Percentiles rank a stretch among this genome's conserved stretches.
Evolutionary conservation across 2,329 filamentous ascomycete species (phyloP).

Genomic region (Truncatella angustata): DNA sequence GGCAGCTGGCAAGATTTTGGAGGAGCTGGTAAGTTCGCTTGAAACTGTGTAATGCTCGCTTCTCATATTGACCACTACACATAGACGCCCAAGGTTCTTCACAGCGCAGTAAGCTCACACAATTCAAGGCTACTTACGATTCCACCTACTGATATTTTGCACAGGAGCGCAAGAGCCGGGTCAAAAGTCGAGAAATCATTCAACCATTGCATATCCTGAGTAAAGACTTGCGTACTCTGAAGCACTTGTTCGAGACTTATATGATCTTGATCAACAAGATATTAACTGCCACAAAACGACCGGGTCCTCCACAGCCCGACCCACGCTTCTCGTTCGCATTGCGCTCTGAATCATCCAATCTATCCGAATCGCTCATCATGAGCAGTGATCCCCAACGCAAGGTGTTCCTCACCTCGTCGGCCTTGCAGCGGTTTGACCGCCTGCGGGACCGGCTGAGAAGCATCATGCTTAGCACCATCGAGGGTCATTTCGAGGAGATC

Average conservation of each 20-base stretch:
- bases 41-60: neutral
- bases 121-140: neutral
- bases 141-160: neutral
- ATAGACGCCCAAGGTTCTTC: constrained; percentile 34
- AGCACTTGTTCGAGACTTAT: constrained; percentile 61
- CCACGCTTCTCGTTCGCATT: constrained; percentile 6
- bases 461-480: constrained; percentile 60
- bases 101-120: constrained; percentile 28
- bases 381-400: constrained; percentile 9
- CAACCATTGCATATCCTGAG: constrained; percentile 57
- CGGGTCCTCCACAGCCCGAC: constrained; percentile 2
- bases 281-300: constrained; percentile 36
- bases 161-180: constrained; percentile 31
- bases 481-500: constrained; percentile 67
- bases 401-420: constrained; percentile 39
- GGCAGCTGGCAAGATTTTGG: constrained; percentile 42
- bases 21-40: constrained; percentile 41
- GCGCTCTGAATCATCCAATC: neutral
- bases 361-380: neutral
- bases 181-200: constrained; percentile 52
- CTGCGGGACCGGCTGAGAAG: constrained; percentile 58
- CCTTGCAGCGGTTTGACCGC: constrained; percentile 56
- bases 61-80: neutral
- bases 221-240: constrained; percentile 57
- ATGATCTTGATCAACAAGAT: constrained; percentile 59